Conservation (phyloP, 1,284 basidiomycete species). For the Cryptococcus deneoformans region DNA sequence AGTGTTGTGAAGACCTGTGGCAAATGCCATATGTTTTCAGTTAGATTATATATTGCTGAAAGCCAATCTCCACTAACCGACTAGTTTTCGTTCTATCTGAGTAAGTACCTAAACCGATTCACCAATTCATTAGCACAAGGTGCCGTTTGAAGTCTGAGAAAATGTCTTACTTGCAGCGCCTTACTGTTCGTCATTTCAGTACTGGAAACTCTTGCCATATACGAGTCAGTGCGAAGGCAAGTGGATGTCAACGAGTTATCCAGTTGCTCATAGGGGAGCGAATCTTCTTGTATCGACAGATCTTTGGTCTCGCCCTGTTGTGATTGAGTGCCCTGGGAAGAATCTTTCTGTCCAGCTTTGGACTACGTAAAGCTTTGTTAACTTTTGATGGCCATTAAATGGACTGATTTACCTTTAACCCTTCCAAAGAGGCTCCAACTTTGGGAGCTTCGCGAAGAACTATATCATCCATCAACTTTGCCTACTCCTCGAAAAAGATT, state of each 20-base stretch:
- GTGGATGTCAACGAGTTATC: slow-evolving; percentile 24
- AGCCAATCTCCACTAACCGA: slow-evolving; percentile 17
- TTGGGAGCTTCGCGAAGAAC: too few species aligned
- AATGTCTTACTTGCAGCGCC: slow-evolving; percentile 29
- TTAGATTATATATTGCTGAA: neutral
- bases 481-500: too few species aligned
- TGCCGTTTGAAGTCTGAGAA: neutral
- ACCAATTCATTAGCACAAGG: neutral
- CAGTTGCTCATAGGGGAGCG: neutral
- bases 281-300: neutral
- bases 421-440: too few species aligned
- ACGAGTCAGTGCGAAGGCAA: slow-evolving; percentile 30
- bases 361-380: too few species aligned
- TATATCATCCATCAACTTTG: too few species aligned
- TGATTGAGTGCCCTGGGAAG: too few species aligned
- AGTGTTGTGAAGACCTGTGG: slow-evolving; percentile 2
- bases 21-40: neutral
- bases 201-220: slow-evolving; percentile 32
- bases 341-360: too few species aligned
- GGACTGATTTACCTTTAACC: too few species aligned
- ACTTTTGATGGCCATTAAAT: too few species aligned
- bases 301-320: too few species aligned
- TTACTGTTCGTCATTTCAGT: slow-evolving; percentile 37
- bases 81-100: slow-evolving; percentile 40
- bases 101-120: slow-evolving; percentile 25